Conservation (phyloP, 2,329 filamentous ascomycete genomes). For the Sarocladiaceae sp. region DNA sequence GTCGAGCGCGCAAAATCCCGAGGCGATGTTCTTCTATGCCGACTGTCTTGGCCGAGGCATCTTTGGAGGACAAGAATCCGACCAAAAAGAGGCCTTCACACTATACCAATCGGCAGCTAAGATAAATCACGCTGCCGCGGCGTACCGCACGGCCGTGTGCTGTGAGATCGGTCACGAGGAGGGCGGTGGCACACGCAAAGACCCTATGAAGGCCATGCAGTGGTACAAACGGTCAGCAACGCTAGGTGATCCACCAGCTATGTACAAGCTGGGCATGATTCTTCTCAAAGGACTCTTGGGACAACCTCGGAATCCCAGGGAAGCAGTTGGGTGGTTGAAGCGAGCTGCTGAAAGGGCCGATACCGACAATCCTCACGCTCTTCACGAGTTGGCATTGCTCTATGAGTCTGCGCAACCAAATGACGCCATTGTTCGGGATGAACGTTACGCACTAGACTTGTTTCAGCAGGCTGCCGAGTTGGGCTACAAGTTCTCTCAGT, state of each 20-base stretch:
- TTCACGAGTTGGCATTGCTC: conserved; percentile 77
- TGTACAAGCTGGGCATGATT: conserved; percentile 99
- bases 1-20: conserved; percentile 60
- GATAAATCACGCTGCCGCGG: conserved; percentile 76
- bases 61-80: conserved; percentile 71
- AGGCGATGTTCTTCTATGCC: conserved; percentile 91
- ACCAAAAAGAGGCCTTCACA: conserved; percentile 88
- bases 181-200: conserved; percentile 85
- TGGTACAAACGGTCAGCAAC: conserved; percentile 96
- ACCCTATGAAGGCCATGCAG: conserved; percentile 90
- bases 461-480: conserved; percentile 83
- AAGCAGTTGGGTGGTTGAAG: conserved; percentile 90
- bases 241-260: conserved; percentile 84
- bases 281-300: conserved; percentile 89
- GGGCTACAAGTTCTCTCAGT: conserved; percentile 94
- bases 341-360: conserved; percentile 86
- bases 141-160: conserved; percentile 93
- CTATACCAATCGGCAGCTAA: conserved; percentile 95
- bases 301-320: conserved; percentile 74
- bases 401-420: conserved; percentile 62
- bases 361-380: conserved; percentile 84
- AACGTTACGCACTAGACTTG: conserved; percentile 73
- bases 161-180: conserved; percentile 95
- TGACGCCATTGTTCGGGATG: conserved; percentile 75
- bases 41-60: conserved; percentile 82